phyloP scores from a whole-genome alignment of 2,329 filamentous ascomycete species.

The Stachybotrys elegans region DNA sequence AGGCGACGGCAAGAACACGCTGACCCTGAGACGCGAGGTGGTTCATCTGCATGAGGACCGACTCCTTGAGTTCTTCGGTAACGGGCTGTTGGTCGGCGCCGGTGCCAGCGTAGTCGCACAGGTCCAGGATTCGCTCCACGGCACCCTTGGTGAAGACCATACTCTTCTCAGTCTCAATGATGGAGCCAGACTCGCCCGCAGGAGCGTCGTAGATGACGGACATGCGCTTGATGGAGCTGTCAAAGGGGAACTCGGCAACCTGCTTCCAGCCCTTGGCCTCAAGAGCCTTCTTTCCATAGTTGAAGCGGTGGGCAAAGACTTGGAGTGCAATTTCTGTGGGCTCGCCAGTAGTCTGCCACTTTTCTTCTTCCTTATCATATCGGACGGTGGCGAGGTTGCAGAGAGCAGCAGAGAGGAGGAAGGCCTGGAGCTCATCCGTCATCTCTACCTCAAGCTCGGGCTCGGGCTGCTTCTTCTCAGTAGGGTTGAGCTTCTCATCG shows the following conservation, averaged over 20 bases:
- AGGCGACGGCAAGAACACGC: constrained; percentile 67
- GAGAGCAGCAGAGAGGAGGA: constrained; percentile 53
- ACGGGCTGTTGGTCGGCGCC: constrained; percentile 38
- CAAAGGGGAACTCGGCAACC: constrained; percentile 71
- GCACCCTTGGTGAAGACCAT: constrained; percentile 59
- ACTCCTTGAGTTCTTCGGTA: constrained; percentile 45
- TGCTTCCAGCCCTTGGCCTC: constrained; percentile 54
- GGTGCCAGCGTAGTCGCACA: constrained; percentile 44
- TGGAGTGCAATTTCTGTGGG: constrained; percentile 74
- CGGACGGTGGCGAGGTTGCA: constrained; percentile 61
- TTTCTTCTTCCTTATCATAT: constrained; percentile 45
- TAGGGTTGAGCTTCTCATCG: constrained; percentile 44
- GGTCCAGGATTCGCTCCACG: constrained; percentile 54
- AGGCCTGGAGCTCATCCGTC: constrained; percentile 44
- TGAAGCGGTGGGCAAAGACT: constrained; percentile 67
- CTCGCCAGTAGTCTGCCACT: constrained; percentile 65
- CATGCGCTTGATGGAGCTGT: constrained; percentile 75
- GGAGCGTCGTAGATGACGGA: constrained; percentile 63
- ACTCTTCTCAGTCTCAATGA: constrained; percentile 38
- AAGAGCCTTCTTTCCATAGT: constrained; percentile 48
- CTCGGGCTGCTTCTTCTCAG: constrained; percentile 22
- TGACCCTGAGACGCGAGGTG: constrained; percentile 61
- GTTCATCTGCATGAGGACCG: constrained; percentile 50
- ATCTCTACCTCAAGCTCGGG: constrained; percentile 36
- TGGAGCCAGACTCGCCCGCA: constrained; percentile 28